These are phyloP conservation scores for Phytopythium boreale DNA, from an alignment of 352 stramenopile genomes.

Conservation along the genomic window DNA sequence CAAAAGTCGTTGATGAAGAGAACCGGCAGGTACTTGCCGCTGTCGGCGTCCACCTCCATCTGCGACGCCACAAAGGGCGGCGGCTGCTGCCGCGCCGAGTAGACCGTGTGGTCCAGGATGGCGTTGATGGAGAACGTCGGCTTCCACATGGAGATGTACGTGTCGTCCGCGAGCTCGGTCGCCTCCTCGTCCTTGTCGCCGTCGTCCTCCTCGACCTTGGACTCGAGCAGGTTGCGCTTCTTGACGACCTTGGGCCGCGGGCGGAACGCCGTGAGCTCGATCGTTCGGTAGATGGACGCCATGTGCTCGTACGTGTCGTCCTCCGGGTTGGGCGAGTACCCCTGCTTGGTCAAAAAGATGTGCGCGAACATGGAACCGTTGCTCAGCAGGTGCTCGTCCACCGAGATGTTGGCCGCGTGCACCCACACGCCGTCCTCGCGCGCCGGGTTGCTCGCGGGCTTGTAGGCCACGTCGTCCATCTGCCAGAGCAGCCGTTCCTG, in stretches of 20 bases:
- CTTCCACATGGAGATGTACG: constrained; percentile 84
- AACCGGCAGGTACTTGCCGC: constrained; percentile 83
- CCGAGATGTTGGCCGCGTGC: constrained; percentile 60
- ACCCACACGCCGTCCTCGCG: constrained; percentile 50
- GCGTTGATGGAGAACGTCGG: constrained; percentile 63
- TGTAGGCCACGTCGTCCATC: constrained; percentile 54
- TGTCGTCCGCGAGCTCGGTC: constrained; percentile 15
- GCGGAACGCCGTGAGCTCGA: constrained; percentile 76
- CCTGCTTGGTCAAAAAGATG: constrained; percentile 78
- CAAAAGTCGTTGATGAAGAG: constrained; percentile 95
- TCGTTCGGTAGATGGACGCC: constrained; percentile 44
- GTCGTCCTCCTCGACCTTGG: constrained; percentile 15
- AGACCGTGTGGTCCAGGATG: constrained; percentile 70
- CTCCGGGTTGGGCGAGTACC: constrained; percentile 64
- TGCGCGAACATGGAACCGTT: constrained; percentile 86
- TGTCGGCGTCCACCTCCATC: constrained; percentile 56
- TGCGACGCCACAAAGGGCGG: constrained; percentile 65
- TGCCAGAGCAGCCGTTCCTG: constrained; percentile 64
- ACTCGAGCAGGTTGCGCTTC: constrained; percentile 71
- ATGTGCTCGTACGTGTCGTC: constrained; percentile 57
- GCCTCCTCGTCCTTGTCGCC: constrained; percentile 10
- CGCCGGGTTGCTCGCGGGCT: constrained; percentile 35
- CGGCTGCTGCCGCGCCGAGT: constrained; percentile 45
- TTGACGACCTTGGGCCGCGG: constrained; percentile 69
- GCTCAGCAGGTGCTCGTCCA: constrained; percentile 56